These are phyloP conservation scores for Rickenella mellea DNA, from an alignment of 768 basidiomycete species.

Conservation along the genomic window DNA sequence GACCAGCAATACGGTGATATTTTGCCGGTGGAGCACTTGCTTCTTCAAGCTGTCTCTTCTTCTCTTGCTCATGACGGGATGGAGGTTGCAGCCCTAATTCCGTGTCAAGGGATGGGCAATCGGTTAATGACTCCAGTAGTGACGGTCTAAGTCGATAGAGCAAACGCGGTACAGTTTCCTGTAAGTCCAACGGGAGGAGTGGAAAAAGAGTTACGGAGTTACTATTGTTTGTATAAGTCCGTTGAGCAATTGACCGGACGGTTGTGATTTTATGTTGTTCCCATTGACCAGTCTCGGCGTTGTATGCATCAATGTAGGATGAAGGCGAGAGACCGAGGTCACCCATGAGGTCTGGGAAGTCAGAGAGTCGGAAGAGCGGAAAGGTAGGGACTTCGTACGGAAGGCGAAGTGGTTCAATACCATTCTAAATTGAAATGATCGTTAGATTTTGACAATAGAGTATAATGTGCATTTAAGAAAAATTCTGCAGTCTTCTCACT, in stretches of 20 bases:
- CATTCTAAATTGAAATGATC: background rate
- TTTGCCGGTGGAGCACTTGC: background rate
- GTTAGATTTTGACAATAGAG: too few species aligned
- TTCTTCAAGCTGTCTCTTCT: background rate
- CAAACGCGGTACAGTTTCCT: conserved; percentile 49
- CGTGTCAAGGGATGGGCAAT: conserved; percentile 46
- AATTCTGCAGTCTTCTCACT: too few species aligned
- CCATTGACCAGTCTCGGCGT: conserved; percentile 47
- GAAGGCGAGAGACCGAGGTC: conserved; percentile 43
- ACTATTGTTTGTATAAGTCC: too few species aligned
- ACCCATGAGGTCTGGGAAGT: conserved; percentile 38
- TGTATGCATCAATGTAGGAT: conserved; percentile 56
- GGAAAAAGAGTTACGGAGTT: too few species aligned
- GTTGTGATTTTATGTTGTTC: conserved; percentile 55
- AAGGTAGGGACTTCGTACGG: conserved; percentile 52
- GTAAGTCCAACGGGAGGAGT: too few species aligned
- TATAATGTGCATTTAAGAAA: background rate
- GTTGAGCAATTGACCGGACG: conserved; percentile 51
- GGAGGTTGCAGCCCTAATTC: conserved; percentile 41
- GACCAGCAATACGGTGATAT: too few species aligned
- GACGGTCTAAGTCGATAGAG: conserved; percentile 53
- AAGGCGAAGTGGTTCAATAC: conserved; percentile 44
- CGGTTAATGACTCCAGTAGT: conserved; percentile 45
- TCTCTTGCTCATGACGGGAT: conserved; percentile 1
- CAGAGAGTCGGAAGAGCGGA: conserved; percentile 52